Conservation (phyloP, 1,139 yeast genomes). For the Tardiomyces digboiensis region DNA sequence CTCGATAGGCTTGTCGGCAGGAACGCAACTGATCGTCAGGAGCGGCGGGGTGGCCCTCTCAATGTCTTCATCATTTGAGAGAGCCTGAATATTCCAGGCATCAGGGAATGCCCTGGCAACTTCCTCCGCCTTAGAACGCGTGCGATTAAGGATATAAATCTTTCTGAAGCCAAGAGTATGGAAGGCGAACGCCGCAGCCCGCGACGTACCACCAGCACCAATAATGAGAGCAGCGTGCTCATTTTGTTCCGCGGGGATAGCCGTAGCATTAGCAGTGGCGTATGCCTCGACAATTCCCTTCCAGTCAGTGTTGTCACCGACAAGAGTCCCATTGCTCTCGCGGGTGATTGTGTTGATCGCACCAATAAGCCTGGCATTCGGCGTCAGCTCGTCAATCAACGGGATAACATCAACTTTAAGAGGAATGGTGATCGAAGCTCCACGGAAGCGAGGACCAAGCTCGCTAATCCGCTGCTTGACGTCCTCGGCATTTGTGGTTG, state of each 20-base stretch:
- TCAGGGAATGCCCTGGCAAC: slow-evolving; percentile 54
- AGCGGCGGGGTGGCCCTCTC: slow-evolving; percentile 24
- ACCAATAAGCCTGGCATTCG: slow-evolving; percentile 71
- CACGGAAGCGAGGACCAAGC: slow-evolving; percentile 60
- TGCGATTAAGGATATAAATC: slow-evolving; percentile 78
- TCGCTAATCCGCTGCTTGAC: slow-evolving; percentile 36
- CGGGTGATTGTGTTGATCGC: slow-evolving; percentile 88
- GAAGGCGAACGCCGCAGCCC: slow-evolving; percentile 91
- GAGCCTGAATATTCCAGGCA: slow-evolving; percentile 47
- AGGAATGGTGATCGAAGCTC: slow-evolving; percentile 89
- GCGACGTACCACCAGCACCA: slow-evolving; percentile 97
- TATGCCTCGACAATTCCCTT: slow-evolving; percentile 73
- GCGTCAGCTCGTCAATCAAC: slow-evolving; percentile 46
- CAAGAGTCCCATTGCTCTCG: slow-evolving; percentile 38
- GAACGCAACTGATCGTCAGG: slow-evolving; percentile 66
- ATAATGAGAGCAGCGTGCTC: slow-evolving; percentile 40
- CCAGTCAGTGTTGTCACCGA: slow-evolving; percentile 97
- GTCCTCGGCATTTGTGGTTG: slow-evolving; percentile 48
- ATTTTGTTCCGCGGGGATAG: slow-evolving; percentile 35
- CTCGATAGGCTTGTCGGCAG: slow-evolving; percentile 76
- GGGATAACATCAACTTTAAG: slow-evolving; percentile 71
- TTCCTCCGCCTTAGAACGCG: slow-evolving; percentile 51
- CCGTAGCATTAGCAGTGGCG: slow-evolving; percentile 36
- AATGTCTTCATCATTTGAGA: slow-evolving; percentile 41
- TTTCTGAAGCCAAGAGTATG: slow-evolving; percentile 65